Evolutionary conservation across 106 monocot genomes (phyloP), one percentile per base, ranked within the genome.

Genomic region (Dactylorhiza incarnata): DNA sequence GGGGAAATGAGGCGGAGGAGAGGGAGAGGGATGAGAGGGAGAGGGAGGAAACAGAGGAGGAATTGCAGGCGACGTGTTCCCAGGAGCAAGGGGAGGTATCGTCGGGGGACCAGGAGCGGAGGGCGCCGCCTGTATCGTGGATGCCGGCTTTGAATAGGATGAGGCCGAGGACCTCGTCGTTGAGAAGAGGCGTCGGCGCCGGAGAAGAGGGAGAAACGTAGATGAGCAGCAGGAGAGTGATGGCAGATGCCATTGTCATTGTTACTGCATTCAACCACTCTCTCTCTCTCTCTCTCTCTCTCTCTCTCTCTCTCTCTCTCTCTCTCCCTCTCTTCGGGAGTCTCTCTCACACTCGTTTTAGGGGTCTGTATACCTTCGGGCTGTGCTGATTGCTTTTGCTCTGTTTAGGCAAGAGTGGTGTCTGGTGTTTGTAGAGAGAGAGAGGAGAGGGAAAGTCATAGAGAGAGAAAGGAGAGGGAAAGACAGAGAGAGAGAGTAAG

Each of bases 121-220:
- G 93, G 8, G 89, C 72, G 3, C 59, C 78, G 49, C 70, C 23
- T 15, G 89, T 82, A 49, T 93, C 96, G 2, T 73, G 53, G 14
- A 96, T 73, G 79, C 86, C 84, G 45, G 85, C 84, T 74, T 89
- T 91, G 89, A 96, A 91, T 69, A 89, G 89, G 70, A 96, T 80
- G 69, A 96, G 89, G 19, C 89, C 87, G 37, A 96, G 77, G 23
- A 96, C 84, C 56, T 93, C 90, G 76, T 91, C 93, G 86, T 89
- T 91, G 51, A 94, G 69, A 10, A 82, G 76, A 55, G 5, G 86
- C 82, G 74, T 80, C 88, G 69, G 90, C 86, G 73, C 88, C 85
- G 9, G 90, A 90, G 49, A 95, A 83, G 19, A 85, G 72, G 20
- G 90, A 86, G 44, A 81, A 81, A 84, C 17, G 17, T 7, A 19